Conservation (phyloP, 129 eudicot genomes). For the Helichrysum umbraculigerum region DNA sequence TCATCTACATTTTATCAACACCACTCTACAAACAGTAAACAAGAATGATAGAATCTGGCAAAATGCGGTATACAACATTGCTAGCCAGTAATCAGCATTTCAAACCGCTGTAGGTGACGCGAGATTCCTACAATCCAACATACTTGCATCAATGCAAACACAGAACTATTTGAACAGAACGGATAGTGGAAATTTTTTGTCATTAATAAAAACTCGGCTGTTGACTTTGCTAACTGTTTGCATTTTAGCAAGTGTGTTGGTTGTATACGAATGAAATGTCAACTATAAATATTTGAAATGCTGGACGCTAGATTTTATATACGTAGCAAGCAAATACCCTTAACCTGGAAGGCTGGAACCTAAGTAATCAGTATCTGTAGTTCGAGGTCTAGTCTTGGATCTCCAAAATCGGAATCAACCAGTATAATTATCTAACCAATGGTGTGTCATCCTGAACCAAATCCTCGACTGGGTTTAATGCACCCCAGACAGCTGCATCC, state of each 20-base stretch:
- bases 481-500: conserved; percentile 81
- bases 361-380: not conserved
- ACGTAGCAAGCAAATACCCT: conserved; percentile 14
- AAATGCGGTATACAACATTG: conserved; percentile 1
- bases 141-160: conserved; percentile 22
- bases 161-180: not conserved
- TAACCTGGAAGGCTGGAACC: conserved; percentile 9
- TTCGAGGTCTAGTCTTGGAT: not conserved
- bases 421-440: conserved; percentile 18
- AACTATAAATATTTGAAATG: conserved; percentile 10
- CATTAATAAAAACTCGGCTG: not conserved
- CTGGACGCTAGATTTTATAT: conserved; percentile 1
- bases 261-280: conserved; percentile 11
- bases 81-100: conserved; percentile 1
- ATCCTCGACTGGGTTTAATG: conserved; percentile 61
- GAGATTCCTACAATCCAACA: conserved; percentile 22
- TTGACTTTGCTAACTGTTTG: not conserved
- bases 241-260: conserved; percentile 25
- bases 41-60: not conserved
- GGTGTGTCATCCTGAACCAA: conserved; percentile 49
- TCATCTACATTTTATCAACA: conserved; percentile 15
- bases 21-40: not conserved
- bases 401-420: not conserved
- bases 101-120: conserved; percentile 15
- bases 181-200: not conserved